Evolutionary conservation across 169 alveolate species (phyloP), one percentile per base, ranked within the genome.

Genomic region (Cryptosporidium baileyi): DNA sequence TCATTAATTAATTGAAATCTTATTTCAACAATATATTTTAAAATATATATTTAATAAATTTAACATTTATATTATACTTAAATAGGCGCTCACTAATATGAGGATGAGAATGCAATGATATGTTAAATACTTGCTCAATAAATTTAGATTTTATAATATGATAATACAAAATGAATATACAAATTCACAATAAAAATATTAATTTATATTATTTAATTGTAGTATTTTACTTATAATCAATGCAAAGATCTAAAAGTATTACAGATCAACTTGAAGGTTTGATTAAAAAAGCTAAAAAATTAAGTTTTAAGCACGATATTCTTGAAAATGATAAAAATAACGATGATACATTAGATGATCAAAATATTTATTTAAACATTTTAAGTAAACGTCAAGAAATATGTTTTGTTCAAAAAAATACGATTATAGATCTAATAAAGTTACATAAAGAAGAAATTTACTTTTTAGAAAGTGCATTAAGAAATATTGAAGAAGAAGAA

Each of bases 401-500:
- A 54, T 74, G 85, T 74, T 19, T 59, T 32, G 30, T 74, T 0
- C 85, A 74, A 38, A 74, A 74, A 57, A 74, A 57, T 41, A 44
- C 85, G 3, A 74, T 74, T 8, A 57, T 32, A 22, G 85, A 51
- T 22, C 28, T 74, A 22, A 74, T 74, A 11, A 51, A 51, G 30
- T 17, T 59, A 2, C 67, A 74, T 24, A 51, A 54, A 9, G 85
- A 74, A 40, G 85, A 74, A 26, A 3, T 74, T 7, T 30, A 54
- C 30, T 54, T 54, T 24, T 38, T 74, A 15, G 74, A 74, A 41
- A 74, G 85, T 54, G 85, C 85, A 9, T 40, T 74, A 2, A 74
- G 85, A 41, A 38, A 67, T 15, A 74, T 74, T n/a, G 45, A 36
- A 36, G 60, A 60, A 15, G 85, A 74, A 28, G 85, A 74, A 54